A percentile compares a stretch with the other conserved stretches of the same genome.
These are phyloP conservation scores for Orobanche coerulescens DNA, from an alignment of 257 asterid species.

Conservation along the genomic window DNA sequence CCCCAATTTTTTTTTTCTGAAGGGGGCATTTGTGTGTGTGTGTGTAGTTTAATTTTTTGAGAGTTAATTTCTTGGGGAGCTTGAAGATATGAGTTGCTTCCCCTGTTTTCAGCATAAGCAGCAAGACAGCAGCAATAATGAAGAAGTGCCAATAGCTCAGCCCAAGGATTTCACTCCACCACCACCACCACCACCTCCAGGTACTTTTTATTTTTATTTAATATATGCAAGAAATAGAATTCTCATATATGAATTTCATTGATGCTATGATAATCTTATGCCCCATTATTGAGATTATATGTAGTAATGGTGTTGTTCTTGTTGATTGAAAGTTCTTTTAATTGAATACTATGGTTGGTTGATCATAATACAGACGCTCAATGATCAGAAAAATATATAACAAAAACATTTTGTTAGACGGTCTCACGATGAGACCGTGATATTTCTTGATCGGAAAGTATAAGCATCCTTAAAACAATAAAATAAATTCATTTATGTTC, in stretches of 20 bases:
- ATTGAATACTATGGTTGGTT: not conserved
- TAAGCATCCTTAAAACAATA: too few species aligned
- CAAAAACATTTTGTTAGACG: too few species aligned
- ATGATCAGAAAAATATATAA: not conserved
- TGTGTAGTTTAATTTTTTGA: not conserved
- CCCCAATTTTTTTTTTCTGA: not conserved
- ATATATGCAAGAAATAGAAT: not conserved
- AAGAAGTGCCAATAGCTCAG: slow-evolving; percentile 41
- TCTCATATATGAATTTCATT: too few species aligned
- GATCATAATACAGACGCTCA: not conserved
- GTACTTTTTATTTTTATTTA: slow-evolving; percentile 5
- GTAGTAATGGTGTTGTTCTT: not conserved
- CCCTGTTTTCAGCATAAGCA: slow-evolving; percentile 62
- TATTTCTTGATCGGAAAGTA: too few species aligned
- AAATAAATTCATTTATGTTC: too few species aligned
- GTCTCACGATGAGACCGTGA: too few species aligned
- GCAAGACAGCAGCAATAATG: slow-evolving; percentile 14
- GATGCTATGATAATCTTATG: not conserved
- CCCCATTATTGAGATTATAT: too few species aligned
- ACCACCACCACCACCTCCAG: slow-evolving; percentile 30
- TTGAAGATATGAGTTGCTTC: slow-evolving; percentile 62
- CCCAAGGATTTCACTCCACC: slow-evolving; percentile 33
- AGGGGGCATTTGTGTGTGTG: slow-evolving; percentile 8
- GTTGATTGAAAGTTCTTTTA: not conserved
- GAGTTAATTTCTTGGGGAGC: slow-evolving; percentile 23